Conservation (phyloP, 768 basidiomycete species). For the Asterophora parasitica region DNA sequence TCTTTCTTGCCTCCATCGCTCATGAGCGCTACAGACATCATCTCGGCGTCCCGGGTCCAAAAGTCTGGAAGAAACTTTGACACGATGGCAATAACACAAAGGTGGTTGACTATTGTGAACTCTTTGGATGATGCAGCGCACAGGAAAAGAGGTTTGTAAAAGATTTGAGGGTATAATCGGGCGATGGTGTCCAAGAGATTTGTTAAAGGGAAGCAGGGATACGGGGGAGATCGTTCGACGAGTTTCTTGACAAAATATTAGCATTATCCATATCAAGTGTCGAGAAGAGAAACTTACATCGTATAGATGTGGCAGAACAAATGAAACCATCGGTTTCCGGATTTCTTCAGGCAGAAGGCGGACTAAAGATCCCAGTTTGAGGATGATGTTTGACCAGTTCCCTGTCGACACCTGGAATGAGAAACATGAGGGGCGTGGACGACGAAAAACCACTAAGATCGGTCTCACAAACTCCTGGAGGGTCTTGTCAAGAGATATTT, state of each 20-base stretch:
- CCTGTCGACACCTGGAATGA: slow-evolving; percentile 30
- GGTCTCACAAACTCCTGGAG: slow-evolving; percentile 38
- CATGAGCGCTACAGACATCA: slow-evolving; percentile 68
- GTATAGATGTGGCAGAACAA: slow-evolving; percentile 41
- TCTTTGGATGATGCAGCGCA: slow-evolving; percentile 66
- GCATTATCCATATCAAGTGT: not conserved
- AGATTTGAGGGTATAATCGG: slow-evolving; percentile 49
- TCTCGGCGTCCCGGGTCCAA: slow-evolving; percentile 68
- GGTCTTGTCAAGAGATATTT: slow-evolving; percentile 33
- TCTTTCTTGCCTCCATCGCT: slow-evolving; percentile 34
- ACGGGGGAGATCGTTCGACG: slow-evolving; percentile 45
- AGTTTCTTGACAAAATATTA: slow-evolving; percentile 50
- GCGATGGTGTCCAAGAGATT: slow-evolving; percentile 50
- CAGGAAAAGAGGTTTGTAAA: slow-evolving; percentile 68
- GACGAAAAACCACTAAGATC: not conserved
- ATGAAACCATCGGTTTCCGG: slow-evolving; percentile 33
- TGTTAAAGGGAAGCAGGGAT: slow-evolving; percentile 42
- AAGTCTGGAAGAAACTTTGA: slow-evolving; percentile 54
- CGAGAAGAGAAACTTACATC: slow-evolving; percentile 35
- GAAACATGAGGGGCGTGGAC: slow-evolving; percentile 1
- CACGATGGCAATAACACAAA: slow-evolving; percentile 48
- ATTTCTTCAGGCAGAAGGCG: slow-evolving; percentile 44
- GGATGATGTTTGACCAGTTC: slow-evolving; percentile 39
- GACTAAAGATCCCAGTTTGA: slow-evolving; percentile 38
- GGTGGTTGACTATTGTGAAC: slow-evolving; percentile 51